These are phyloP conservation scores for Malus hybrid DNA, from an alignment of 331 rosid species.

Conservation along the genomic window DNA sequence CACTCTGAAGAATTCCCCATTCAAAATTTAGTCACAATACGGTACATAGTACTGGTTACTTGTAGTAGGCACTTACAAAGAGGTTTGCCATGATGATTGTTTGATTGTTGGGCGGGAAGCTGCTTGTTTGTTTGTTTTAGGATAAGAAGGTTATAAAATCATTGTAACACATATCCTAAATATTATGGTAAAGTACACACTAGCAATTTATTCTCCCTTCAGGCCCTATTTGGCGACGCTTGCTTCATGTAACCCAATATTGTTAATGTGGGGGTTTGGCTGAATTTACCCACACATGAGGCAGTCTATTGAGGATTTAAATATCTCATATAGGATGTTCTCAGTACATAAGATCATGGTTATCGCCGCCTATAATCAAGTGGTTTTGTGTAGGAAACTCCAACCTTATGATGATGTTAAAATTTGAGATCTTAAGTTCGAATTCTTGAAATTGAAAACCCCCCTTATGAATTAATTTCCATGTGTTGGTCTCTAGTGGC, in stretches of 20 bases:
- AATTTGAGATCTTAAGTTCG: too few species aligned
- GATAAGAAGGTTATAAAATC: not conserved
- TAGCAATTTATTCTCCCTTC: not conserved
- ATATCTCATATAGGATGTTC: not conserved
- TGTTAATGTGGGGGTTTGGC: not conserved
- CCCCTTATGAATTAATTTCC: too few species aligned
- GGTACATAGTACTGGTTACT: not conserved
- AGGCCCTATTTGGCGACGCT: not conserved
- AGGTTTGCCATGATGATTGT: not conserved
- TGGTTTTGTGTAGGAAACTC: not conserved
- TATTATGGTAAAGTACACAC: too few species aligned
- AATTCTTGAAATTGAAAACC: too few species aligned
- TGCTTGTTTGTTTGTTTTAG: not conserved
- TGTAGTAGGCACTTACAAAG: too few species aligned
- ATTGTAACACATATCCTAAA: too few species aligned
- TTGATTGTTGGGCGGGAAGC: not conserved
- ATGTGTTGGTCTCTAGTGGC: too few species aligned
- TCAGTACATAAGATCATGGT: not conserved
- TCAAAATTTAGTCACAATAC: not conserved
- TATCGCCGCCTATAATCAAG: not conserved
- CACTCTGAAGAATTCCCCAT: not conserved
- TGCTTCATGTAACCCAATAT: not conserved
- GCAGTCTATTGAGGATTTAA: not conserved
- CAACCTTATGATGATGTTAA: too few species aligned
- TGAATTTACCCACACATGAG: not conserved